Evolutionary conservation across 805 yeast genomes (phyloP).

Genomic region (Lachancea kluyveri): DNA sequence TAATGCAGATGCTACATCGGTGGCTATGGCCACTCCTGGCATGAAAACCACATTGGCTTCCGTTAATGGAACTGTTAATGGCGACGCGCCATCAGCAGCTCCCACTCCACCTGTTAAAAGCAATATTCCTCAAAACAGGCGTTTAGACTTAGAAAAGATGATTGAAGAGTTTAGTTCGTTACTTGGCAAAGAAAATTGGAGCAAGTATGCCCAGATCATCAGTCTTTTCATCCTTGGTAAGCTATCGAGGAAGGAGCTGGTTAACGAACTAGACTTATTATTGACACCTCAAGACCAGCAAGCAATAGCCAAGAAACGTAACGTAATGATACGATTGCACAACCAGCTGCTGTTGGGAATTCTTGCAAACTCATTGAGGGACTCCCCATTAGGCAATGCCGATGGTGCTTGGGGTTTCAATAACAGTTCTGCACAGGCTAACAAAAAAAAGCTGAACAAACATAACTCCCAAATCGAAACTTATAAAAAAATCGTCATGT

Average conservation of each 20-base stretch:
- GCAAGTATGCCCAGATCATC: conserved; percentile 71
- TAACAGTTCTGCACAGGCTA: conserved; percentile 41
- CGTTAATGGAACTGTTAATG: conserved; percentile 1
- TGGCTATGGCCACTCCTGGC: too few relatives aligned
- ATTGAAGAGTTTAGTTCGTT: conserved; percentile 67
- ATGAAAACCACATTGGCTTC: background rate
- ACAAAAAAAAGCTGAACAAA: conserved; percentile 37
- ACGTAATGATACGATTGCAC: conserved; percentile 43
- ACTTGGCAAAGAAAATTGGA: conserved; percentile 75
- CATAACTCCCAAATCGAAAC: conserved; percentile 69
- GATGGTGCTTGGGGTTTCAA: conserved; percentile 52
- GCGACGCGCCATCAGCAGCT: conserved; percentile 1
- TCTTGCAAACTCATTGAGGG: conserved; percentile 77
- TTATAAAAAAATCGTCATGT: conserved; percentile 79
- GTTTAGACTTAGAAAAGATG: conserved; percentile 58
- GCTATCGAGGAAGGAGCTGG: conserved; percentile 69
- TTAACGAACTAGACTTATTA: conserved; percentile 49
- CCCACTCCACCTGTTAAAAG: conserved; percentile 5
- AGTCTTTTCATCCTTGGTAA: conserved; percentile 74
- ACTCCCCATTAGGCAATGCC: conserved; percentile 58
- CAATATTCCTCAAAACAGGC: conserved; percentile 14
- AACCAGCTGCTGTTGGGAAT: conserved; percentile 77
- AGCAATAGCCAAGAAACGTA: conserved; percentile 7
- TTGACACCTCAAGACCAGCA: conserved; percentile 30
- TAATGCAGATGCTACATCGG: conserved; percentile 4